Evolutionary conservation across 495 filamentous ascomycete species (phyloP), one percentile per base, ranked within the genome.

Genomic region (Hypoxylon cercidicola): DNA sequence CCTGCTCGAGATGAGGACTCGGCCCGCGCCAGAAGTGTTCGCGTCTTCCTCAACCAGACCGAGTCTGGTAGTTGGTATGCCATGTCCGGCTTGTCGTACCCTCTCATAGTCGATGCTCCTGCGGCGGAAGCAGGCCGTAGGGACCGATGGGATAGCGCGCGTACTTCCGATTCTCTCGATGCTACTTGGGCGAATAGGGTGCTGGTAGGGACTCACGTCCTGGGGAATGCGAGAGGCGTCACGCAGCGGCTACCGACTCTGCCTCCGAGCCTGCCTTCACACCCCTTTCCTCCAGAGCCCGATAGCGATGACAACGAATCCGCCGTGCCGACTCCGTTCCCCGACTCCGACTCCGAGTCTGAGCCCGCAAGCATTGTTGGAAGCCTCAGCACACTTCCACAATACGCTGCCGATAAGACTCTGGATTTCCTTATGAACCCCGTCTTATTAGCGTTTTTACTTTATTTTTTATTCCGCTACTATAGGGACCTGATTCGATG

Each of bases 51-150:
- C 46, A 96, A 97, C 70, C 88, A 88, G 55, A 97, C 92, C 7
- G 86, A 90, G 63, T 81, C 82, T 35, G 93, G 93, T 35, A 89
- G 91, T 58, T 97, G 93, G 92, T 99, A 94, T 75, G 95, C 93
- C 15, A 85, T 99, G 76, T 97, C 95, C 0, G 94, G 96, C 50
- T 85, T 75, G 54, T 89, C 86, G 3, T 99, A 97, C 68, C 95
- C 95, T n/a, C 74, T 91, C 7, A 89, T 94, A 18, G 88, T 93
- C 9, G 85, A 90, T 19, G 85, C 87, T 4, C 88, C 89, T 3
- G 75, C 80, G 58, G 93, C 93, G 1, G 81, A 82, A 51, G 87
- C 87, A 64, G 87, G 89, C 60, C 80, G 81, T 37, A 80, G 83
- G 48, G 89, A 89, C 39, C 87, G 84, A 74, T 73, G 74, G 73